Evolutionary conservation across 1,284 basidiomycete genomes (phyloP), one percentile per base, ranked within the genome.

Genomic region (Trichosporon inkin): DNA sequence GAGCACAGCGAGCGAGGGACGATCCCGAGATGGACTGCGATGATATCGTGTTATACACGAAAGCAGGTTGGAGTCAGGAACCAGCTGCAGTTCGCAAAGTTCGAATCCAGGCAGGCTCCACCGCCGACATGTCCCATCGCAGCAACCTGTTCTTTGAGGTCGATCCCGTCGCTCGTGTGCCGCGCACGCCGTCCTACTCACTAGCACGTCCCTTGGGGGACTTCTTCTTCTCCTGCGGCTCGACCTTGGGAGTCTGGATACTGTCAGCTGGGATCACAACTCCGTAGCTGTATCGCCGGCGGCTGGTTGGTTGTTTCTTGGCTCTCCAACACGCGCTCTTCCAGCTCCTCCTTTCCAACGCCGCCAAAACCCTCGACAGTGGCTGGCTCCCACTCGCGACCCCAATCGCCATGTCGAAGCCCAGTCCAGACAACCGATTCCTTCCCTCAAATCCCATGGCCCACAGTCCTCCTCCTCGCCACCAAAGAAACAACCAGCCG

Each of bases 171-270:
- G 28, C 32, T 47, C 19, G 44, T 34, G 36, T 20, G 49, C 14
- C 37, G 20, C 37, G 24, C 51, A n/a, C 24, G 16, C 28, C 22
- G n/a, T 3, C 16, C 51, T 54, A 76, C 75, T 75, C 70, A 77
- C 75, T 92, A 67, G 93, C 93, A 78, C 93, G 90, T 72, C 93
- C 93, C 83, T 90, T 94, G 66, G 91, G 90, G 28, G 82, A 84
- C 88, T 95, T 95, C 86, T 93, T 92, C 88, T 95, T 96, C 84
- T 96, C 93, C 83, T 95, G 91, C 81, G 89, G 87, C 78, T 95
- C 93, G 79, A 95, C 93, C 83, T 95, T 95, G 74, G 94, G 94
- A 76, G 87, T 89, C 75, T 77, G 61, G 16, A 24, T 8, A 20
- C 22, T 3, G 62, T 64, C 55, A 59, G 60, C 58, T 8, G 1